Conservation (phyloP, 176 grass and related monocot species). For the Luzula sylvatica region DNA sequence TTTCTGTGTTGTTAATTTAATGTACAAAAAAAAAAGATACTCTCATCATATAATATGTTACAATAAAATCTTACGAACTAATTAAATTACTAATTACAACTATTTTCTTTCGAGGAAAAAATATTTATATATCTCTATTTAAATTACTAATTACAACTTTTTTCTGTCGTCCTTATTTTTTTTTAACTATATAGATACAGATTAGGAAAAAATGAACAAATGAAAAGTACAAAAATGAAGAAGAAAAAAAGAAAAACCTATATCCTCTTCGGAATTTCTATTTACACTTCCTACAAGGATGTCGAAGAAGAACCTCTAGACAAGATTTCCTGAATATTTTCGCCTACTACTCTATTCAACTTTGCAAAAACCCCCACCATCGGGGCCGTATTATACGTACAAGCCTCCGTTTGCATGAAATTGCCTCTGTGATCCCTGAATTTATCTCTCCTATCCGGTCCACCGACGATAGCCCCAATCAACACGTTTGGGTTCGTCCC, state of each 20-base stretch:
- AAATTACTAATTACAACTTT: neutral
- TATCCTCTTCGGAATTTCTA: conserved; percentile 15
- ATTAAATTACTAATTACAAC: too few relatives aligned
- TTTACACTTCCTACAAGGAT: conserved; percentile 30
- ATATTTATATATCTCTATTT: too few relatives aligned
- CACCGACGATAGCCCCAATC: conserved; percentile 60
- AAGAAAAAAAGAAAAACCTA: conserved; percentile 36
- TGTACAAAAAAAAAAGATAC: too few relatives aligned
- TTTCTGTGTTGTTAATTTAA: too few relatives aligned
- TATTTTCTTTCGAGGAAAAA: too few relatives aligned
- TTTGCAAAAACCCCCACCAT: conserved; percentile 54
- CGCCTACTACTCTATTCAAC: conserved; percentile 31
- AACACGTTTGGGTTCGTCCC: conserved; percentile 49
- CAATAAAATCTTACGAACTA: too few relatives aligned
- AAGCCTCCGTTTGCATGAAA: conserved; percentile 52
- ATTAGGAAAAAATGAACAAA: conserved; percentile 25
- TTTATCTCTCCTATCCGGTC: conserved; percentile 37
- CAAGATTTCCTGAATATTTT: neutral
- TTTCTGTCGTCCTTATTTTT: neutral
- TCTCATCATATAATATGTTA: too few relatives aligned
- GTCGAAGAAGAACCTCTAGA: neutral
- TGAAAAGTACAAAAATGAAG: conserved; percentile 33
- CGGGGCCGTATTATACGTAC: conserved; percentile 37
- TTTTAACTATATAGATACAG: conserved; percentile 32
- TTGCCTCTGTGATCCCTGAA: conserved; percentile 42